Evolutionary conservation across 1,139 yeast species (phyloP).

Genomic region (Schwanniomyces etchellsii): DNA sequence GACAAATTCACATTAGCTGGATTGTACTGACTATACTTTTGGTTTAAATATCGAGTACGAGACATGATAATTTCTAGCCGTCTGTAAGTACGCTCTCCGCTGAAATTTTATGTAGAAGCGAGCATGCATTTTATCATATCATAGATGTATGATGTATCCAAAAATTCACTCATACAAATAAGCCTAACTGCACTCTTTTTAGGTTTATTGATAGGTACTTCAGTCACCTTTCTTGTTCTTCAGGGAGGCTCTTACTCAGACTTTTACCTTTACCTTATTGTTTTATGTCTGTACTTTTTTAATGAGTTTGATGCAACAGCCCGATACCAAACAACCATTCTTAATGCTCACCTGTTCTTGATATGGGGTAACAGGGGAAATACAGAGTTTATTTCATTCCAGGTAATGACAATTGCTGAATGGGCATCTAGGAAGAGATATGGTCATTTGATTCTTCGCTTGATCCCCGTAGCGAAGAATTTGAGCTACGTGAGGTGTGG

Average conservation of each 20-base stretch:
- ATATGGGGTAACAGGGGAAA: constrained; percentile 34
- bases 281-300: constrained; percentile 20
- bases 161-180: constrained; percentile 20
- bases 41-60: too few species aligned
- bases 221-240: constrained; percentile 3
- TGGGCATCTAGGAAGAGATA: constrained; percentile 9
- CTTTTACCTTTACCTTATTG: constrained; percentile 14
- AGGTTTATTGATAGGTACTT: constrained; percentile 16
- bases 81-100: too few species aligned
- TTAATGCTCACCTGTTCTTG: constrained; percentile 26
- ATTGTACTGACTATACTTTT: constrained; percentile 16
- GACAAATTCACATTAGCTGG: constrained; percentile 25
- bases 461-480: neutral
- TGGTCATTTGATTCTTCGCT: neutral
- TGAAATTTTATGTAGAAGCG: too few species aligned
- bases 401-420: constrained; percentile 22
- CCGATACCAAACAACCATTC: constrained; percentile 21
- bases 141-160: constrained; percentile 10
- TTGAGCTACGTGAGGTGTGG: too few species aligned
- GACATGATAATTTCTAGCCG: too few species aligned
- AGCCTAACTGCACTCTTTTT: constrained; percentile 14
- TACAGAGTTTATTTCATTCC: constrained; percentile 26
- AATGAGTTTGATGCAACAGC: constrained; percentile 25
- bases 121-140: too few species aligned
- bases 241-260: constrained; percentile 3